Evolutionary conservation across 2,329 filamentous ascomycete species (phyloP).

Genomic region (Graphiopsis chlorocephala): DNA sequence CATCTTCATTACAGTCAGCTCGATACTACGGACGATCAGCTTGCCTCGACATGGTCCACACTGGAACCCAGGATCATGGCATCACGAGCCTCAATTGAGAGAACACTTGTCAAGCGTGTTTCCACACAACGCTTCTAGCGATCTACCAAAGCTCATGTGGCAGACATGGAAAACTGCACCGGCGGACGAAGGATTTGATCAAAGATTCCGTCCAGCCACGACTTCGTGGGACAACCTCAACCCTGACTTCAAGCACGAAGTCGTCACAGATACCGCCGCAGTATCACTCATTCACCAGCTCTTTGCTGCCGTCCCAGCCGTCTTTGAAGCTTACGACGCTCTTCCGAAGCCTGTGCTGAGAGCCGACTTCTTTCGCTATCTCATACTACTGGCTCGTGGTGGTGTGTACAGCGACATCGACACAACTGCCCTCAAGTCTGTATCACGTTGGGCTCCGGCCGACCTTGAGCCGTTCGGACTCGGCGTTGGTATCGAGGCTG

Average conservation of each 20-base stretch:
- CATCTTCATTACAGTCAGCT: too few species aligned
- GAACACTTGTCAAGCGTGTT: constrained; percentile 87
- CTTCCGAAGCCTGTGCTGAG: constrained; percentile 54
- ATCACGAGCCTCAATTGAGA: constrained; percentile 59
- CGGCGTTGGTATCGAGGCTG: constrained; percentile 91
- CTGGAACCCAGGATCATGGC: too few species aligned
- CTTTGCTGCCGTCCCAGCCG: constrained; percentile 66
- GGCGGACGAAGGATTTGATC: constrained; percentile 68
- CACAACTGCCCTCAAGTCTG: constrained; percentile 77
- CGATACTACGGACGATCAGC: too few species aligned
- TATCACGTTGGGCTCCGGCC: constrained; percentile 80
- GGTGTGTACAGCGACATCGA: constrained; percentile 79
- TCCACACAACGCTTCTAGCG: constrained; percentile 80
- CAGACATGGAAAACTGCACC: constrained; percentile 95
- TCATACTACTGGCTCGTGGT: constrained; percentile 70
- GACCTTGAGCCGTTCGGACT: constrained; percentile 76
- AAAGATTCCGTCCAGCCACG: constrained; percentile 75
- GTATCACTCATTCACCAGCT: constrained; percentile 77
- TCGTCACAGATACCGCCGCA: constrained; percentile 88
- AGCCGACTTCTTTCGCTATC: constrained; percentile 65
- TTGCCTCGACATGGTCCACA: too few species aligned
- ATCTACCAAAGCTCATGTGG: constrained; percentile 98
- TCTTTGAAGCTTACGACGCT: constrained; percentile 49
- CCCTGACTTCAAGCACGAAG: constrained; percentile 89
- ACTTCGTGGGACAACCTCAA: constrained; percentile 85